A percentile compares a stretch with the other conserved stretches of the same genome.
These are phyloP conservation scores for Sesbania bispinosa DNA, from an alignment of 306 rosid species.

Conservation along the genomic window DNA sequence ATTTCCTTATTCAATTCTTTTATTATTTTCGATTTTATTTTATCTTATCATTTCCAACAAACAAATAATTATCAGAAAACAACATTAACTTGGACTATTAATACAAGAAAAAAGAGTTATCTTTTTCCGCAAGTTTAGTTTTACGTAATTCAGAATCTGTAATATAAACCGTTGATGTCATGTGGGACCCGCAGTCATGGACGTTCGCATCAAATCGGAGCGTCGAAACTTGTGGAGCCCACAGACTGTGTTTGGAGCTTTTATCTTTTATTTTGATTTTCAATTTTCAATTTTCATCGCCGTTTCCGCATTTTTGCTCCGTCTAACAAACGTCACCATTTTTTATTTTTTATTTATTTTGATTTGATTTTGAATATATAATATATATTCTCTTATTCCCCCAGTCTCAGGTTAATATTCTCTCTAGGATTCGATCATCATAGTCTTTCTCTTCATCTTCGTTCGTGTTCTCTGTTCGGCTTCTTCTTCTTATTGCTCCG, in stretches of 20 bases:
- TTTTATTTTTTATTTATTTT: too few relatives aligned
- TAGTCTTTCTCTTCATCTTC: background rate
- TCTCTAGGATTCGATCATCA: conserved; percentile 12
- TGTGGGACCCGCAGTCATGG: background rate
- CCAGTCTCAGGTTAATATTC: too few relatives aligned
- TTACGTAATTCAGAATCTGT: background rate
- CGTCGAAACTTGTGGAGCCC: conserved; percentile 18
- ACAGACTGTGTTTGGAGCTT: background rate
- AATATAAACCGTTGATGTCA: conserved; percentile 3
- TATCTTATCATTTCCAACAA: too few relatives aligned
- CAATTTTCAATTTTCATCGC: too few relatives aligned
- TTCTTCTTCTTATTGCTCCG: background rate
- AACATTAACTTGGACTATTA: background rate
- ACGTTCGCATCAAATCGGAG: background rate
- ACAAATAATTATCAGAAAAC: too few relatives aligned
- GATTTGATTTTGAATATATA: background rate
- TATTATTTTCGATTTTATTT: too few relatives aligned
- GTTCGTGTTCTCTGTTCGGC: background rate
- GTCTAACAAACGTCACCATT: conserved; percentile 7
- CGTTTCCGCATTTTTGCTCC: conserved; percentile 22
- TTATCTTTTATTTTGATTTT: background rate
- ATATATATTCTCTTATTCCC: background rate
- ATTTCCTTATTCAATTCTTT: too few relatives aligned
- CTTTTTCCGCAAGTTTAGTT: background rate
- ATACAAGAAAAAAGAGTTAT: background rate